Base-by-base conservation (phyloP, 2,329 filamentous ascomycete species). In the Tetracladium maxilliforme region DNA sequence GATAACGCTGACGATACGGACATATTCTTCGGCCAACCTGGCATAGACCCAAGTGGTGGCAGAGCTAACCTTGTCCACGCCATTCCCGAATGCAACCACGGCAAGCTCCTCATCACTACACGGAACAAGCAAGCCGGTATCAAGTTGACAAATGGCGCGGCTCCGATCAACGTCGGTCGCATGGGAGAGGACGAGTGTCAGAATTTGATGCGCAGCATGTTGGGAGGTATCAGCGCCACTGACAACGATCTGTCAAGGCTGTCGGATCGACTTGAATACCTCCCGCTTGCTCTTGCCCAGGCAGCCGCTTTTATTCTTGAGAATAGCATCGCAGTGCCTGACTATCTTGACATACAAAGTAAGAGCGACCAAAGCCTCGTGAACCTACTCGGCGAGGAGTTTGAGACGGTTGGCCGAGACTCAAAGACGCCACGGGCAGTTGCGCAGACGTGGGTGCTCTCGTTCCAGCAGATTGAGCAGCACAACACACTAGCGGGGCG, bases 1-100 rank as follows among this genome's bases (percentile, higher is more conserved):
- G 54, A 62, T 27, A 61, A 58, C 24, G 51, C 49, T 9, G 52
- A 61, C 27, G 50, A 61, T 28, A 23, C 24, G 4, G 29, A 44
- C 2, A 28, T 55, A 3, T 27, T 52, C 1, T 39, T 44, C 19
- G 33, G 33, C 13, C 7, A 29, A 6, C 19, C 31, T 6, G 7
- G 26, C 5, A 31, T 48, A 4, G 20, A 16, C 3, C 24, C 43
- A 5, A n/a, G n/a, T n/a, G n/a, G n/a, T n/a, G n/a, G n/a, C n/a
- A 41, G 41, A 30, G 31, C 56, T 6, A 50, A 47, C 14, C 39
- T 24, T 16, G 42, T 34, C 26, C 16, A 20, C 6, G n/a, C n/a
- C n/a, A n/a, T n/a, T n/a, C n/a, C n/a, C n/a, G n/a, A n/a, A n/a
- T n/a, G n/a, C n/a, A n/a, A n/a, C n/a, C n/a, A n/a, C n/a, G n/a